Percentiles rank a stretch among this genome's conserved stretches.
These are phyloP conservation scores for Geotrichum reessii DNA, from an alignment of 1,139 yeast genomes.

Conservation along the genomic window DNA sequence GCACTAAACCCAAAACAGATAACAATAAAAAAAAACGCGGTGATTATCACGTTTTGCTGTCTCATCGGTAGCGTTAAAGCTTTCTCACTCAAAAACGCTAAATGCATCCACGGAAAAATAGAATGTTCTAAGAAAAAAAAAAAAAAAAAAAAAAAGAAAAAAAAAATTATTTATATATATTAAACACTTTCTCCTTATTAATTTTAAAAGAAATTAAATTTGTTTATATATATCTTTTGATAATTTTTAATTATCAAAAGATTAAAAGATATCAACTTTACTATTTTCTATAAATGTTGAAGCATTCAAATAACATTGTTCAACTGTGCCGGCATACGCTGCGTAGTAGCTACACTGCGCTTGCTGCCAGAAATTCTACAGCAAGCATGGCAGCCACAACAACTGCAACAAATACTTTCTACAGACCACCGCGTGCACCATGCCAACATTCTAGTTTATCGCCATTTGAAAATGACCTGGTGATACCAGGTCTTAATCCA, in stretches of 20 bases:
- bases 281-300: neutral
- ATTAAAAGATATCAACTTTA: neutral
- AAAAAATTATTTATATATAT: neutral
- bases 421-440: neutral
- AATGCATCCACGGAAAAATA: neutral
- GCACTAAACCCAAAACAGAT: too few species aligned
- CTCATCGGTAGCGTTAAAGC: neutral
- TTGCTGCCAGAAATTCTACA: neutral
- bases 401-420: neutral
- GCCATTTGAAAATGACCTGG: neutral
- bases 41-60: neutral
- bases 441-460: neutral
- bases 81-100: neutral
- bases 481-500: neutral
- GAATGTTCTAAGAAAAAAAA: neutral
- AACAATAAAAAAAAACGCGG: neutral
- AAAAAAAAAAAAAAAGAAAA: neutral
- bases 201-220: too few species aligned
- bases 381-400: neutral
- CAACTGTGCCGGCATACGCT: neutral
- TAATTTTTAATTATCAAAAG: neutral
- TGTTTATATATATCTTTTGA: too few species aligned
- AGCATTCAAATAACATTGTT: neutral
- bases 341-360: neutral
- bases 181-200: neutral